These are phyloP conservation scores for Coemansia sp. DNA, from an alignment of 371 early-diverging fungal genomes.

Conservation along the genomic window DNA sequence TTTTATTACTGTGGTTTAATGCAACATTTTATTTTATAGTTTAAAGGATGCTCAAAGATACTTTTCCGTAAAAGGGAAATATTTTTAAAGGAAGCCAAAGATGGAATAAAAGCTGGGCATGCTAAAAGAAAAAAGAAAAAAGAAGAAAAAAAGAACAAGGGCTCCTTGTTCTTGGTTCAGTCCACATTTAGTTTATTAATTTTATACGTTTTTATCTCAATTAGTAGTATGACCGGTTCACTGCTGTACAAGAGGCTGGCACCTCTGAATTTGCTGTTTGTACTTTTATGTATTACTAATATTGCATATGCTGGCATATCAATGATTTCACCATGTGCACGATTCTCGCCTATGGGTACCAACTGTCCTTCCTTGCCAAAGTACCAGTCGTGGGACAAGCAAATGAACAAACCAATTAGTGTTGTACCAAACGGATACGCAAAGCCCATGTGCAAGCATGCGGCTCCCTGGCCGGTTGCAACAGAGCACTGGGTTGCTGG, in stretches of 20 bases:
- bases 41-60: neutral
- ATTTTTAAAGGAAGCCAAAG: neutral
- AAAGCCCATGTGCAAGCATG: conserved; percentile 44
- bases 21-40: neutral
- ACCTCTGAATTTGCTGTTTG: neutral
- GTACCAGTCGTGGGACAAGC: conserved; percentile 8
- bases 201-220: neutral
- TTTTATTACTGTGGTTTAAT: neutral
- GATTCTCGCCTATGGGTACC: conserved; percentile 8
- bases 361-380: conserved; percentile 17
- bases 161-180: neutral
- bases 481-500: conserved; percentile 44
- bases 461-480: conserved; percentile 14
- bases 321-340: conserved; percentile 22
- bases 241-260: conserved; percentile 2
- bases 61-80: neutral
- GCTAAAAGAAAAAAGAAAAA: neutral
- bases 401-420: conserved; percentile 14
- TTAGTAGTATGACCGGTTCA: conserved; percentile 3
- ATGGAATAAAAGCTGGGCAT: neutral
- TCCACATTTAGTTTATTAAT: neutral
- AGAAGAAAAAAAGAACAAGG: neutral
- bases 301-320: conserved; percentile 10
- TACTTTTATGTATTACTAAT: neutral
- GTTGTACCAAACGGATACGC: neutral